Percentiles rank a stretch among this genome's conserved stretches.
Conservation (phyloP, 371 early-diverging fungal species). For the Gilbertella persicaria region DNA sequence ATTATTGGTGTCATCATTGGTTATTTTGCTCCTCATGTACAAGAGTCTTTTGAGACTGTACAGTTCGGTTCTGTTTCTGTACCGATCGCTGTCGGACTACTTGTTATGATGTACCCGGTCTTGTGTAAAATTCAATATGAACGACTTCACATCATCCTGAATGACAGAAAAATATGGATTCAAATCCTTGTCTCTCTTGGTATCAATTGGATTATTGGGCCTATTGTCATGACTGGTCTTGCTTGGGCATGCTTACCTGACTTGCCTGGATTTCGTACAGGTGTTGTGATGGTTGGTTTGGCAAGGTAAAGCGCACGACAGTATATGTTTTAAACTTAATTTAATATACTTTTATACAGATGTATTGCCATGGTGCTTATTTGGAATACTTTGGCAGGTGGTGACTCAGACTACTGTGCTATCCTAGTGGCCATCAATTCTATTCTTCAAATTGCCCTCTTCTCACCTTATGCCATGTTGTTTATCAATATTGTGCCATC, state of each 20-base stretch:
- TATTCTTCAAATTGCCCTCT: conserved; percentile 68
- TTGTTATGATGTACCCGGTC: conserved; percentile 78
- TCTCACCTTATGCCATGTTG: conserved; percentile 62
- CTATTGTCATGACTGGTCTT: conserved; percentile 69
- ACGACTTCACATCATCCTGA: conserved; percentile 40
- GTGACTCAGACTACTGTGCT: conserved; percentile 69
- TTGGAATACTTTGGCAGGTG: conserved; percentile 72
- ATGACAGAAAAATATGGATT: conserved; percentile 36
- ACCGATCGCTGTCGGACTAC: conserved; percentile 67
- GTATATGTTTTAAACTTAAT: neutral
- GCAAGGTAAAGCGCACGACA: conserved; percentile 38
- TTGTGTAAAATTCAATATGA: conserved; percentile 72
- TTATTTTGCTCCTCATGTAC: conserved; percentile 61
- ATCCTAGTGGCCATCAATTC: conserved; percentile 73
- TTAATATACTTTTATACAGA: conserved; percentile 15
- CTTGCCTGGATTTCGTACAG: conserved; percentile 66
- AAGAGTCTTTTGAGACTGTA: conserved; percentile 51
- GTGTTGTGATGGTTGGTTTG: conserved; percentile 74
- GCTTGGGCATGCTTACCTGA: conserved; percentile 78
- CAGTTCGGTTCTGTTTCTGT: conserved; percentile 69
- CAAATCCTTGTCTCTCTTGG: conserved; percentile 58
- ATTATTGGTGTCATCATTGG: conserved; percentile 72
- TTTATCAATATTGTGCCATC: conserved; percentile 56
- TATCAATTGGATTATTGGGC: conserved; percentile 73
- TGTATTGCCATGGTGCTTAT: conserved; percentile 87